Evolutionary conservation across 2,329 filamentous ascomycete genomes (phyloP).

Genomic region (Scleromitrula shiraiana): DNA sequence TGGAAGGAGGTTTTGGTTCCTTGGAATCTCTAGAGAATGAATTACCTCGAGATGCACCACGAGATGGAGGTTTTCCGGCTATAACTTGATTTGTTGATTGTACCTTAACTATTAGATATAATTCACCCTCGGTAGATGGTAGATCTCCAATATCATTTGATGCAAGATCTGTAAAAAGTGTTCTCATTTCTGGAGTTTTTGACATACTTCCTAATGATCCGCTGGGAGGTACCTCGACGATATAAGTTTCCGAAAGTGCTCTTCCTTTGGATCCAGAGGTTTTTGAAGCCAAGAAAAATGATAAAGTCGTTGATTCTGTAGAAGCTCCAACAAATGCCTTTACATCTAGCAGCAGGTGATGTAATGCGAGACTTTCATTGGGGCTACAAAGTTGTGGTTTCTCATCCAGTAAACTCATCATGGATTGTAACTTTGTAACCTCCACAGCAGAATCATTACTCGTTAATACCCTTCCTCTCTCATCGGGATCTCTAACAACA

Average conservation of each 20-base stretch:
- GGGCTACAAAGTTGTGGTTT: conserved; percentile 55
- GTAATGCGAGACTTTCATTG: conserved; percentile 63
- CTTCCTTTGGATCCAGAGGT: conserved; percentile 52
- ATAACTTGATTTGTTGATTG: conserved; percentile 25
- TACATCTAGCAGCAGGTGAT: conserved; percentile 78
- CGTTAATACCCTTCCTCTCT: conserved; percentile 78
- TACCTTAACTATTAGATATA: conserved; percentile 80
- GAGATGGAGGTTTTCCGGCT: conserved; percentile 23
- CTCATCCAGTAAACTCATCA: conserved; percentile 89
- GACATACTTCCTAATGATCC: conserved; percentile 60
- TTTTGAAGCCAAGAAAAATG: conserved; percentile 71
- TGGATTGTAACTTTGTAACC: conserved; percentile 81
- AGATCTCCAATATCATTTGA: conserved; percentile 44
- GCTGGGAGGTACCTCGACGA: conserved; percentile 66
- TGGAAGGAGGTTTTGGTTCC: conserved; percentile 34
- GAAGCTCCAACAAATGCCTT: conserved; percentile 72
- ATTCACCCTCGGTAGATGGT: conserved; percentile 56
- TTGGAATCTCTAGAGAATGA: conserved; percentile 21
- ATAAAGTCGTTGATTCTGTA: conserved; percentile 66
- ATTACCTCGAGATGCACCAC: conserved; percentile 11
- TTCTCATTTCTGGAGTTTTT: conserved; percentile 64
- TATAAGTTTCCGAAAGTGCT: conserved; percentile 75
- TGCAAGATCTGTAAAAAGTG: conserved; percentile 80
- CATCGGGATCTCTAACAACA: conserved; percentile 82
- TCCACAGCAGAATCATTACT: conserved; percentile 90